Percentiles rank a stretch among this genome's conserved stretches.
These are phyloP conservation scores for Micromonas commoda DNA, from an alignment of 139 green algal species.

Conservation along the genomic window DNA sequence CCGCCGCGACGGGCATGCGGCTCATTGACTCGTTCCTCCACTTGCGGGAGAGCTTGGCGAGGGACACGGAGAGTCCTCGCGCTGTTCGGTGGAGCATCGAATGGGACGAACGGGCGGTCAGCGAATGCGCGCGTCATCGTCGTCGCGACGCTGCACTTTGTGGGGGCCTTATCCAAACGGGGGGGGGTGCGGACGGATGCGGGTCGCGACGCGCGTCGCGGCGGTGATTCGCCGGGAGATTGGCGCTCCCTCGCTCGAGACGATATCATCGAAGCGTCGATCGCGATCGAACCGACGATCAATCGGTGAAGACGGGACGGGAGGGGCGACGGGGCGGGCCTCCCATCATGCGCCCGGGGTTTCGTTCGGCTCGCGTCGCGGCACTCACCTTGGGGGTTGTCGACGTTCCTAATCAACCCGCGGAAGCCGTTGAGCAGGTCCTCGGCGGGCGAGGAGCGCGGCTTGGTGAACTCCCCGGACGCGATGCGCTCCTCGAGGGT, in stretches of 20 bases:
- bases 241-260: no score
- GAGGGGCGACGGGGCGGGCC: no score
- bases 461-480: constrained; percentile 66
- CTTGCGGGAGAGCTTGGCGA: neutral
- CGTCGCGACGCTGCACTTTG: neutral
- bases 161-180: neutral
- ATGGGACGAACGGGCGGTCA: neutral
- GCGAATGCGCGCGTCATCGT: neutral
- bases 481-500: constrained; percentile 50
- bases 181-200: neutral
- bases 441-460: constrained; percentile 64
- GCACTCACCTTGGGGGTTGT: neutral
- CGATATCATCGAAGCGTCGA: no score
- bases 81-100: neutral
- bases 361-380: no score
- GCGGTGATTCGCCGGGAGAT: no score
- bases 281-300: no score
- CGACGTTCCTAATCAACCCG: constrained; percentile 33
- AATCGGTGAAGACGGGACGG: no score
- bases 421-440: constrained; percentile 58
- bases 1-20: constrained; percentile 20
- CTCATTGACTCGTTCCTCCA: constrained; percentile 6
- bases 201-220: no score
- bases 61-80: neutral
- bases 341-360: no score